phyloP scores from a whole-genome alignment of 495 filamentous ascomycete genomes.

The Hypomontagnella monticulosa region DNA sequence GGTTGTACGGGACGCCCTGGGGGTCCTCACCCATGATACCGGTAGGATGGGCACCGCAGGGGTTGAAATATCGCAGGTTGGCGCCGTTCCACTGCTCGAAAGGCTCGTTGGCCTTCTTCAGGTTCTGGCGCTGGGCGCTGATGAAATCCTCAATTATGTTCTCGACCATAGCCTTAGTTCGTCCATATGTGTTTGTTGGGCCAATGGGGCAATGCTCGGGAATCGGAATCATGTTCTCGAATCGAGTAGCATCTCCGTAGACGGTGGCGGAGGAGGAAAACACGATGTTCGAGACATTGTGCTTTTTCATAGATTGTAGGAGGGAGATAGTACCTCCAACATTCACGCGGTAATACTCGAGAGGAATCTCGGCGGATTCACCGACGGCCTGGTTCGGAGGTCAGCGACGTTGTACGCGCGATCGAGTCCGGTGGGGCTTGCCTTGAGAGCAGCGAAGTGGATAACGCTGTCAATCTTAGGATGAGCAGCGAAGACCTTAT shows the following conservation, averaged over 20 bases:
- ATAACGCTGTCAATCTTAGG: slow-evolving; percentile 97
- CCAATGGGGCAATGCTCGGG: slow-evolving; percentile 95
- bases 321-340: slow-evolving; percentile 92
- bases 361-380: slow-evolving; percentile 92
- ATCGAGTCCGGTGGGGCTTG: slow-evolving; percentile 50
- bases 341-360: slow-evolving; percentile 98
- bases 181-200: slow-evolving; percentile 96
- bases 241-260: slow-evolving; percentile 96
- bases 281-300: slow-evolving; percentile 95
- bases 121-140: slow-evolving; percentile 84
- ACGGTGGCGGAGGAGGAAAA: slow-evolving; percentile 90
- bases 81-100: slow-evolving; percentile 91
- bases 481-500: slow-evolving; percentile 88
- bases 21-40: slow-evolving; percentile 99
- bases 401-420: slow-evolving; percentile 12
- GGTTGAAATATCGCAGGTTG: slow-evolving; percentile 97
- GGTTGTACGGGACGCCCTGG: slow-evolving; percentile 93
- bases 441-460: slow-evolving; percentile 98
- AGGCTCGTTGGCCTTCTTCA: slow-evolving; percentile 78
- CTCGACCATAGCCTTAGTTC: slow-evolving; percentile 93
- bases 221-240: slow-evolving; percentile 98
- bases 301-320: slow-evolving; percentile 83
- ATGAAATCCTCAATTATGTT: slow-evolving; percentile 89
- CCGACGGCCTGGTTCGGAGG: slow-evolving; percentile 78
- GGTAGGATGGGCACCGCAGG: slow-evolving; percentile 90